Conservation (phyloP, 768 basidiomycete genomes). For the Pulveroboletus sp. region DNA sequence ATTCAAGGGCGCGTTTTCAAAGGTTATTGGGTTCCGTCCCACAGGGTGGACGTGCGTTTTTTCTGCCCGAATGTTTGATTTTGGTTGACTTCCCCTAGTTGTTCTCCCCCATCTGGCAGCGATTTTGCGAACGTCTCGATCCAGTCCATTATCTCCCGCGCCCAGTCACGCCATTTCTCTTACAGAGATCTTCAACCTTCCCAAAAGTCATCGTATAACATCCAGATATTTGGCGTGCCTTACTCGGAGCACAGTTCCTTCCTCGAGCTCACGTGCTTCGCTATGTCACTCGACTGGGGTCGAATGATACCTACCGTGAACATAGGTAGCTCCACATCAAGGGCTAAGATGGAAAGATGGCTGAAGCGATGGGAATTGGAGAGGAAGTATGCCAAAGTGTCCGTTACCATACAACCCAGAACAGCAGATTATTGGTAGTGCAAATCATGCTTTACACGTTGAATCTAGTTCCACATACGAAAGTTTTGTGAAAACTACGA, state of each 20-base stretch:
- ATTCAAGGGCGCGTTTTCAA: constrained; percentile 68
- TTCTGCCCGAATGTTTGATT: not conserved
- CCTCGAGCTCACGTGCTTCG: constrained; percentile 93
- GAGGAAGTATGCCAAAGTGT: constrained; percentile 50
- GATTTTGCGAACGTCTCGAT: constrained; percentile 61
- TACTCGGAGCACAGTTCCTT: constrained; percentile 98
- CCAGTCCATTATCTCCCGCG: constrained; percentile 61
- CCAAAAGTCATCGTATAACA: constrained; percentile 63
- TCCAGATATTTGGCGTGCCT: constrained; percentile 79
- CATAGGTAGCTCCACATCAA: constrained; percentile 66
- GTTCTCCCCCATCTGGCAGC: constrained; percentile 61
- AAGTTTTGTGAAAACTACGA: not conserved
- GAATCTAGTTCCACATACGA: too few species aligned
- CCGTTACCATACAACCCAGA: constrained; percentile 37
- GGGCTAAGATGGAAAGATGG: constrained; percentile 89
- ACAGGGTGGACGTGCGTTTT: constrained; percentile 91
- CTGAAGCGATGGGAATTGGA: constrained; percentile 87
- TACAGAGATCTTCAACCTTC: constrained; percentile 63
- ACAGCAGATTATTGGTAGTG: constrained; percentile 46
- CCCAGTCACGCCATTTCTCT: constrained; percentile 68
- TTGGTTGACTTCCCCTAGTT: constrained; percentile 40
- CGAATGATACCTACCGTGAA: constrained; percentile 97
- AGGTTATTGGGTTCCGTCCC: constrained; percentile 81
- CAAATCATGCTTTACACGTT: not conserved
- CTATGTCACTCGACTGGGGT: constrained; percentile 79